Percentiles rank a stretch among this genome's conserved stretches.
Conservation (phyloP, 768 basidiomycete species). For the Mycena maculata region DNA sequence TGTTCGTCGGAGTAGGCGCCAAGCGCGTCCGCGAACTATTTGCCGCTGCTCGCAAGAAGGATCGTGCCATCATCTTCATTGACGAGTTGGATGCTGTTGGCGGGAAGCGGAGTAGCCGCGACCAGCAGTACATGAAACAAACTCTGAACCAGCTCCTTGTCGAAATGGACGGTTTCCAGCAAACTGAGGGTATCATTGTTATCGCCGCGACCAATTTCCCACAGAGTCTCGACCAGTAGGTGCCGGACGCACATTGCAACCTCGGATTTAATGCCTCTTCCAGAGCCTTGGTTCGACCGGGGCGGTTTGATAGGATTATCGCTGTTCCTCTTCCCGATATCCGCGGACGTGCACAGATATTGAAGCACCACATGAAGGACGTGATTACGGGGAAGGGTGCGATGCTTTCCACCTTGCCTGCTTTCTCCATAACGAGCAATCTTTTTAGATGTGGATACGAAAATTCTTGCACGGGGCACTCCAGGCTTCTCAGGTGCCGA, state of each 20-base stretch:
- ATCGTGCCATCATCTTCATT: constrained; percentile 98
- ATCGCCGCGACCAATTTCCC: constrained; percentile 99
- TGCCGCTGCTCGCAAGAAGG: constrained; percentile 90
- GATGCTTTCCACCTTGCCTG: constrained; percentile 28
- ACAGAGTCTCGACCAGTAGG: constrained; percentile 89
- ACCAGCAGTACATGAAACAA: constrained; percentile 92
- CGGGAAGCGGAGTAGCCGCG: constrained; percentile 84
- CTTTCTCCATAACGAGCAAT: constrained; percentile 27
- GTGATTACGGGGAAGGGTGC: constrained; percentile 72
- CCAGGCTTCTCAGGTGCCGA: constrained; percentile 98
- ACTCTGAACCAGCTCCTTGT: constrained; percentile 96
- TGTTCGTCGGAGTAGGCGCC: constrained; percentile 96
- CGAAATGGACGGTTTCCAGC: constrained; percentile 97
- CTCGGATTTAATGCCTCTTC: constrained; percentile 18
- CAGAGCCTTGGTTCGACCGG: constrained; percentile 95
- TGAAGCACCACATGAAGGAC: constrained; percentile 90
- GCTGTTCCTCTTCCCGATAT: constrained; percentile 96
- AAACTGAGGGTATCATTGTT: constrained; percentile 93
- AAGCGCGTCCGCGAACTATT: constrained; percentile 97
- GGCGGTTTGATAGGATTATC: constrained; percentile 94
- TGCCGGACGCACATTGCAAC: constrained; percentile 30
- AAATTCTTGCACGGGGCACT: constrained; percentile 91
- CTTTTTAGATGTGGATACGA: constrained; percentile 79
- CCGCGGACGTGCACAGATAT: constrained; percentile 91
- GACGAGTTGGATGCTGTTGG: constrained; percentile 97